Base-by-base conservation (phyloP, 257 asterid species). In the Solanum raphanifolium region DNA sequence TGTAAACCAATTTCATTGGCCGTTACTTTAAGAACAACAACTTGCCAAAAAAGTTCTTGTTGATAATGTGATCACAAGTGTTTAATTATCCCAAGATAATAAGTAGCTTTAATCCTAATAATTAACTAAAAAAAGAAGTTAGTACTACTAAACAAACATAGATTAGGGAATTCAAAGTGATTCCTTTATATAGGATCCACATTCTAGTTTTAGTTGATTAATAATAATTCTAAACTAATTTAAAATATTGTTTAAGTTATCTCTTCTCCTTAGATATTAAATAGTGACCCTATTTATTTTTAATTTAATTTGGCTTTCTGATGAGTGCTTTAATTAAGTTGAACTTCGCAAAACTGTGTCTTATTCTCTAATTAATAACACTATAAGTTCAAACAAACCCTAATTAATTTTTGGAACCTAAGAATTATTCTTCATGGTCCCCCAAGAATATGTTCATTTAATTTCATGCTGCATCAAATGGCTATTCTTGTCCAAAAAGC, bases 41-140 rank as follows among this genome's bases (percentile, higher is more conserved):
- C 48, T 89, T 87, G 94, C 90, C 92, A 90, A 87, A 92, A 90
- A 73, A 88, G 88, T 88, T 83, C 52, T 81, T 90, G 74, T 88
- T 90, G 91, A 92, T 93, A 90, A 89, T 91, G 91, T 89, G 90
- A 92, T 85, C 86, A 81, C 89, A 85, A 87, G 84, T 87, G 72
- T 66, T 92, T 87, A 21, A 91, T 92, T 88, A 92, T 91, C 86
- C 23, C 90, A 90, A 66, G 94, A 94, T 94, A 93, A 91, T 93
- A 90, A 90, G 89, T 88, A 72, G 66, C 84, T 81, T 87, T 87
- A 69, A n/a, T 32, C 83, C 73, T 72, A 31, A 15, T 31, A 31
- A 16, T 71, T 71, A 87, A 87, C 69, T 88, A 68, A 74, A n/a
- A 71, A 82, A 90, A 89, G 60, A 38, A 5, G 66, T 46, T 27